These are phyloP conservation scores for Corrigiola litoralis DNA, from an alignment of 179 eudicot species.

Conservation along the genomic window DNA sequence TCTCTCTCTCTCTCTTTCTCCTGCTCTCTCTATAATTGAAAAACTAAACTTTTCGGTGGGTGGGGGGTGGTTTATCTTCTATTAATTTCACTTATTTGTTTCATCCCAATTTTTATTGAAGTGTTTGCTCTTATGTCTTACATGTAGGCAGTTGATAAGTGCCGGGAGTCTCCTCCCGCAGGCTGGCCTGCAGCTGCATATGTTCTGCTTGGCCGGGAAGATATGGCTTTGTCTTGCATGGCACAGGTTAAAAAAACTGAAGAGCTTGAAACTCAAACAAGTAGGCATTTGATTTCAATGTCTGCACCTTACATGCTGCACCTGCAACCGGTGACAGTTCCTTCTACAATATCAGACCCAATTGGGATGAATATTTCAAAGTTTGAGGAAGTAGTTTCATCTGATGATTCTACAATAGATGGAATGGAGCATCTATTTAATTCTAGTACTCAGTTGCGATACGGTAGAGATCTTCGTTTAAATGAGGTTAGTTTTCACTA, in stretches of 20 bases:
- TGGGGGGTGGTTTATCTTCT: neutral
- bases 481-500: conserved; percentile 69
- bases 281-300: conserved; percentile 59
- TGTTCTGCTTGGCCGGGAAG: conserved; percentile 97
- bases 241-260: conserved; percentile 44
- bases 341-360: conserved; percentile 69
- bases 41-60: neutral
- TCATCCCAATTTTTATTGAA: neutral
- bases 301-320: conserved; percentile 93
- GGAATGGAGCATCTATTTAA: conserved; percentile 99
- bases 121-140: neutral
- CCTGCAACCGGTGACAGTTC: conserved; percentile 80
- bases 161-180: conserved; percentile 95
- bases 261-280: conserved; percentile 54
- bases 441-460: conserved; percentile 82
- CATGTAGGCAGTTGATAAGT: conserved; percentile 75
- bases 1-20: too few species aligned
- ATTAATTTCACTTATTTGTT: neutral
- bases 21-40: too few species aligned
- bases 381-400: conserved; percentile 64
- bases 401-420: conserved; percentile 64
- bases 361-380: conserved; percentile 48
- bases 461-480: conserved; percentile 91
- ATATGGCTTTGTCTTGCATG: conserved; percentile 69
- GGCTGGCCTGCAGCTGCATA: conserved; percentile 99